These are phyloP conservation scores for Triangularia setosa DNA, from an alignment of 2,329 filamentous ascomycete genomes.

Conservation along the genomic window DNA sequence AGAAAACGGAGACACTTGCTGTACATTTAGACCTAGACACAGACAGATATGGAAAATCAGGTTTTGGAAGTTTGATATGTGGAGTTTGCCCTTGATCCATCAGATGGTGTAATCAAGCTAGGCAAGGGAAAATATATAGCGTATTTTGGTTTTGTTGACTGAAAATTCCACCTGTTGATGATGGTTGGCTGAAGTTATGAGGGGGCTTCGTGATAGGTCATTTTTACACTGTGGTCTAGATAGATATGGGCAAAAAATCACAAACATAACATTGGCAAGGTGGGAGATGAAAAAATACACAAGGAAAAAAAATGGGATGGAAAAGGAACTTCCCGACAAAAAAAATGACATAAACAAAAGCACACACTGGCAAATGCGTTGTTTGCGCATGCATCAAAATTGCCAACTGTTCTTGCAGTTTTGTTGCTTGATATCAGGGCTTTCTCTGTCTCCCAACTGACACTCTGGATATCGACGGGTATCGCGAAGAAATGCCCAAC, in stretches of 20 bases:
- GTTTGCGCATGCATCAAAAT: background rate
- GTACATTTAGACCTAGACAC: background rate
- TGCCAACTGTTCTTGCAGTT: conserved; percentile 1
- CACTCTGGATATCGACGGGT: background rate
- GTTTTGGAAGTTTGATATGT: background rate
- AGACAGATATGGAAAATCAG: background rate
- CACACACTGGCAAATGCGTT: background rate
- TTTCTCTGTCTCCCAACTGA: background rate
- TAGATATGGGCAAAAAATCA: background rate
- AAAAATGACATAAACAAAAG: background rate
- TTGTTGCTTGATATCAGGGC: background rate
- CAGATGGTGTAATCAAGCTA: background rate
- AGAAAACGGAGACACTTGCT: background rate
- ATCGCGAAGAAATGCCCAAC: background rate
- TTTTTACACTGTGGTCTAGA: background rate
- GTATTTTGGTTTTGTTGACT: background rate
- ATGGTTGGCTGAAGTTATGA: background rate
- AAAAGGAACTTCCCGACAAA: background rate
- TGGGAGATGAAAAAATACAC: background rate
- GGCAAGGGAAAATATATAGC: background rate
- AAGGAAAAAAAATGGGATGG: background rate
- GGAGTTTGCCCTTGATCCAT: background rate
- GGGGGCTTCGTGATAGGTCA: background rate
- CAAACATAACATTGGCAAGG: background rate
- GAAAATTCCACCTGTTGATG: background rate